These are phyloP conservation scores for Agaricales sp. DNA, from an alignment of 1,284 basidiomycete species.

Conservation along the genomic window DNA sequence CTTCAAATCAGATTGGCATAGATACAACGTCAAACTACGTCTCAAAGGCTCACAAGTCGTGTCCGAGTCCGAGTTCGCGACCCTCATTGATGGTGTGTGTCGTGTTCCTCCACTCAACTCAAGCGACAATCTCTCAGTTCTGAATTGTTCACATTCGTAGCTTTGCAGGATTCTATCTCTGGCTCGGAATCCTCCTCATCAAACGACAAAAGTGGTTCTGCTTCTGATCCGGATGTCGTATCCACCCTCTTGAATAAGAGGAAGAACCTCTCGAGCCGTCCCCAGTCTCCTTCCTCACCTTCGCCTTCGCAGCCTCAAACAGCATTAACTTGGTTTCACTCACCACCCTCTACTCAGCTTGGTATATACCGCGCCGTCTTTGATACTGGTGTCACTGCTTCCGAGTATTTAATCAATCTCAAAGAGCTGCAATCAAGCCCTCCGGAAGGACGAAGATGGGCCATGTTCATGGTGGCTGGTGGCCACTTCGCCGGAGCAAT, in stretches of 20 bases:
- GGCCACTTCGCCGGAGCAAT: constrained; percentile 96
- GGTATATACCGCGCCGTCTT: constrained; percentile 81
- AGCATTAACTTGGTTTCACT: constrained; percentile 85
- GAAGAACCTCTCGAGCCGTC: constrained; percentile 34
- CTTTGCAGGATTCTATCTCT: constrained; percentile 80
- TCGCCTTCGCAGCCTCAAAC: constrained; percentile 46
- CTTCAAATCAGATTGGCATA: constrained; percentile 95
- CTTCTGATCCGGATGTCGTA: constrained; percentile 55
- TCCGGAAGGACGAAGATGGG: constrained; percentile 72
- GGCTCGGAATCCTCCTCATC: constrained; percentile 74
- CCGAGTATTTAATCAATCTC: constrained; percentile 46
- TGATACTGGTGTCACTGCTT: constrained; percentile 31
- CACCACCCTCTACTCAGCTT: constrained; percentile 76
- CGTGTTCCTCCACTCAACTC: not conserved
- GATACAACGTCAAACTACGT: constrained; percentile 89
- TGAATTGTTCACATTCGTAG: constrained; percentile 25
- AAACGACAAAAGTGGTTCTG: constrained; percentile 34
- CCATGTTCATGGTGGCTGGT: constrained; percentile 92
- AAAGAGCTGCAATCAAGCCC: constrained; percentile 55
- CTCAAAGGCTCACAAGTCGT: constrained; percentile 53
- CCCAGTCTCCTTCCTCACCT: constrained; percentile 29
- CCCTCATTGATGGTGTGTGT: constrained; percentile 66
- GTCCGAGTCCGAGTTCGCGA: constrained; percentile 61
- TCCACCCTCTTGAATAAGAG: constrained; percentile 57
- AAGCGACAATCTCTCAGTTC: not conserved